Conservation (phyloP, 345 rosid genomes). For the Populus pruinosa region DNA sequence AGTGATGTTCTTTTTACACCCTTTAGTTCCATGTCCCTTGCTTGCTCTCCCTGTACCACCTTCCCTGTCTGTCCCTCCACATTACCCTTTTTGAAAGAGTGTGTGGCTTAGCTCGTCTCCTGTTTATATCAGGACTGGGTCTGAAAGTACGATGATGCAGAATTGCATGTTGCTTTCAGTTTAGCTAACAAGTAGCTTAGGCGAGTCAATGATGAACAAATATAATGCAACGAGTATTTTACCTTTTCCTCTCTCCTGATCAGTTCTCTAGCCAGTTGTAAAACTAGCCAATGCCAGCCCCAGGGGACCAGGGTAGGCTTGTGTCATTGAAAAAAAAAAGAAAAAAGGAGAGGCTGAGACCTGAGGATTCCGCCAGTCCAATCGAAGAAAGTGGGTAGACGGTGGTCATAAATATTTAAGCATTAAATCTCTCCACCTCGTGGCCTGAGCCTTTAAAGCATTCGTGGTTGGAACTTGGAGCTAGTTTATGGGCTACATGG, state of each 20-base stretch:
- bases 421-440: slow-evolving; percentile 10
- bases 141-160: neutral
- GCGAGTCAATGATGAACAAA: too few species aligned
- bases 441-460: neutral
- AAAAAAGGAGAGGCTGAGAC: neutral
- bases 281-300: neutral
- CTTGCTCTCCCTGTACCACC: neutral
- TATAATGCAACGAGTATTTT: too few species aligned
- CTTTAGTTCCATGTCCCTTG: too few species aligned
- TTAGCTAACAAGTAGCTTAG: too few species aligned
- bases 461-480: slow-evolving; percentile 35
- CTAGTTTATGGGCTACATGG: neutral
- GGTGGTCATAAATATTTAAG: neutral
- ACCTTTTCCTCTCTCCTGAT: too few species aligned
- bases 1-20: neutral
- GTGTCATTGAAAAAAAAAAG: neutral
- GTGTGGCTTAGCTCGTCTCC: too few species aligned
- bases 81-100: too few species aligned
- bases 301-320: neutral
- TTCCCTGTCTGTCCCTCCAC: too few species aligned
- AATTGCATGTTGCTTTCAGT: neutral
- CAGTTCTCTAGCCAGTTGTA: neutral
- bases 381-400: neutral
- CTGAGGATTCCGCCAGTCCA: neutral
- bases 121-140: neutral